Base-by-base conservation (phyloP, 2,329 filamentous ascomycete species). In the Verticillium zaregamsianum region DNA sequence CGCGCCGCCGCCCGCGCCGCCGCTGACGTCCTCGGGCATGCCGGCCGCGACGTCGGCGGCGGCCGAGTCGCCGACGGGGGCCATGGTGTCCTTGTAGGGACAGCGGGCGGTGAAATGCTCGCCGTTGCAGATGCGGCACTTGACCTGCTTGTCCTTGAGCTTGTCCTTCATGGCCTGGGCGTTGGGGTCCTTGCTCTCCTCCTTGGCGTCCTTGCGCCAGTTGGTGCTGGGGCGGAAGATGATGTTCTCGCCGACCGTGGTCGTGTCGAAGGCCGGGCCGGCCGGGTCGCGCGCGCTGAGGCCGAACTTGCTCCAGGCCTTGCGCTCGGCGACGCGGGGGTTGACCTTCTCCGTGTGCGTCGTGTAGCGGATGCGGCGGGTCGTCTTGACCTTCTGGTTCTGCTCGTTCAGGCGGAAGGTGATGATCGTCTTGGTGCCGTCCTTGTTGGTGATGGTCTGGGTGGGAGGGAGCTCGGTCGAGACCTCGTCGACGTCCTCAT, bases 41-140 rank as follows among this genome's bases (percentile, higher is more conserved):
- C 82, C 84, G 57, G 82, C 83, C 37, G 82, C 85, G 32, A 80
- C 79, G 66, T 89, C 86, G 65, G 78, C 83, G 56, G 74, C 76
- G 61, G 78, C 81, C 76, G 88, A 86, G 31, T 58, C 40, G 68
- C 88, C 88, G 64, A 93, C 87, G 40, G 91, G 95, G 39, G 94
- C 93, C 93, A 99, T 97, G 71, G 94, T 99, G 77, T 98, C 95
- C 84, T 98, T 99, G 89, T 97, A 99, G 39, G 95, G 95, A 87
- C 95, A 99, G 77, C 95, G 90, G 69, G 94, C 94, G 52, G 95
- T 99, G 85, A 98, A 99, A 87, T 99, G 95, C 84, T 99, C 95
- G 75, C 94, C 95, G 76, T 89, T 91, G 82, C 95, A 99, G 76
- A 99, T 98, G 85, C 95, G 91, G 80, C 95, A 99, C 86, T 98